Conservation (phyloP, 2,329 filamentous ascomycete genomes). For the Fusarium sarcochroum region DNA sequence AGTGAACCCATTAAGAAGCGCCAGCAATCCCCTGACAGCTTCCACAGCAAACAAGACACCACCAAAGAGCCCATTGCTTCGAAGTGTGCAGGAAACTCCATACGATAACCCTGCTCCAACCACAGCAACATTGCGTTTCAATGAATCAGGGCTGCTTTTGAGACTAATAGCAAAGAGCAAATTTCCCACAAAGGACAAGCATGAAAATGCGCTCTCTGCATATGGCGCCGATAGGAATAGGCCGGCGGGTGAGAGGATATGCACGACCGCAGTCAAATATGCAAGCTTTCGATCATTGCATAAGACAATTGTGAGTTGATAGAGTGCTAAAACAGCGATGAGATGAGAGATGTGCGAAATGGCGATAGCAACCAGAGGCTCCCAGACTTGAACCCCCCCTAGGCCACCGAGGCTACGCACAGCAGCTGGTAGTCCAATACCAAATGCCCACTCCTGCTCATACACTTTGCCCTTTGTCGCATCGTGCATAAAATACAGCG, state of each 20-base stretch:
- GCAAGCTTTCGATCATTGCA: slow-evolving; percentile 68
- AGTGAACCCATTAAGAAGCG: slow-evolving; percentile 47
- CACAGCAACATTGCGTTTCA: slow-evolving; percentile 63
- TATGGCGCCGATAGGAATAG: slow-evolving; percentile 92
- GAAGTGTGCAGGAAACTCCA: slow-evolving; percentile 78
- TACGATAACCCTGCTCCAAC: slow-evolving; percentile 78
- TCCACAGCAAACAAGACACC: slow-evolving; percentile 82
- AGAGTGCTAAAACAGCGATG: slow-evolving; percentile 79
- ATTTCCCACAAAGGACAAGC: slow-evolving; percentile 81
- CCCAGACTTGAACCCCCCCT: slow-evolving; percentile 44
- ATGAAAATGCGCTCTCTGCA: slow-evolving; percentile 83
- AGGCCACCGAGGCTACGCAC: slow-evolving; percentile 55
- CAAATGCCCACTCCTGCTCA: slow-evolving; percentile 92
- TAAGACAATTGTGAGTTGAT: slow-evolving; percentile 73
- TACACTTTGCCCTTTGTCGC: slow-evolving; percentile 76
- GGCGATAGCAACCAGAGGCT: slow-evolving; percentile 71
- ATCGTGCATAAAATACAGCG: slow-evolving; percentile 78
- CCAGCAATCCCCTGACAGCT: slow-evolving; percentile 56
- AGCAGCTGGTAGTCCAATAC: slow-evolving; percentile 61
- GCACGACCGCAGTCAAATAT: slow-evolving; percentile 78
- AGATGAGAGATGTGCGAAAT: slow-evolving; percentile 84
- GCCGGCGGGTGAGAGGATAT: slow-evolving; percentile 89
- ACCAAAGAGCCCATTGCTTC: slow-evolving; percentile 89
- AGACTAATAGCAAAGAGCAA: slow-evolving; percentile 73
- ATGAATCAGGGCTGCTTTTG: slow-evolving; percentile 43